A percentile compares a stretch with the other conserved stretches of the same genome.
These are phyloP conservation scores for Beta corolliflora DNA, from an alignment of 179 eudicot species.

Conservation along the genomic window DNA sequence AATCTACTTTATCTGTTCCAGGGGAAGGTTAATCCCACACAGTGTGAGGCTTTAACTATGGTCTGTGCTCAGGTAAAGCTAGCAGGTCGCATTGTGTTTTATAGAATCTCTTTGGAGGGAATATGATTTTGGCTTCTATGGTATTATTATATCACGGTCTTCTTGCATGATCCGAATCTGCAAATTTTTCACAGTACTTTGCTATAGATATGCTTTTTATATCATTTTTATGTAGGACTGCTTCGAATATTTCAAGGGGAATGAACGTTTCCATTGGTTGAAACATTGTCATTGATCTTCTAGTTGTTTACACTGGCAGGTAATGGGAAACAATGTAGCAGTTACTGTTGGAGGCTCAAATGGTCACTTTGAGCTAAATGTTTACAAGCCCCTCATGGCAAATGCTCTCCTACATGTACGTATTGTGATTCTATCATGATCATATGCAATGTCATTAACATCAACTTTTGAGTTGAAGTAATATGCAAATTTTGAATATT, in stretches of 20 bases:
- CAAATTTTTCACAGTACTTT: background rate
- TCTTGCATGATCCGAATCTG: background rate
- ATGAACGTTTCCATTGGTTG: background rate
- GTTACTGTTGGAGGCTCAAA: constrained; percentile 94
- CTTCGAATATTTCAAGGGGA: background rate
- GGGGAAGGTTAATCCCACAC: constrained; percentile 99
- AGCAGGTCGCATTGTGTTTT: background rate
- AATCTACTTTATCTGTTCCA: constrained; percentile 34
- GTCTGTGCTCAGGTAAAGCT: constrained; percentile 93
- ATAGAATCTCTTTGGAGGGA: background rate
- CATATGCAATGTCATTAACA: background rate
- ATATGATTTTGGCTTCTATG: background rate
- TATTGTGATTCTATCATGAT: background rate
- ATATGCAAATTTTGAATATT: background rate
- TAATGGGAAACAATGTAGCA: constrained; percentile 98
- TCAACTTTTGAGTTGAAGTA: background rate
- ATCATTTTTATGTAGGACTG: background rate
- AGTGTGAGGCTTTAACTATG: constrained; percentile 99
- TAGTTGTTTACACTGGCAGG: constrained; percentile 47
- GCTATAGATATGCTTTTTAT: background rate
- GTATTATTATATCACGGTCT: background rate
- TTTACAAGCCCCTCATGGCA: constrained; percentile 96
- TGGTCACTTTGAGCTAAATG: constrained; percentile 99
- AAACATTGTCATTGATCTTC: constrained; percentile 17
- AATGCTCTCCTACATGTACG: constrained; percentile 85